A percentile compares a stretch with the other conserved stretches of the same genome.
Evolutionary conservation across 768 basidiomycete species (phyloP).

Genomic region (Psilocybe sp.): DNA sequence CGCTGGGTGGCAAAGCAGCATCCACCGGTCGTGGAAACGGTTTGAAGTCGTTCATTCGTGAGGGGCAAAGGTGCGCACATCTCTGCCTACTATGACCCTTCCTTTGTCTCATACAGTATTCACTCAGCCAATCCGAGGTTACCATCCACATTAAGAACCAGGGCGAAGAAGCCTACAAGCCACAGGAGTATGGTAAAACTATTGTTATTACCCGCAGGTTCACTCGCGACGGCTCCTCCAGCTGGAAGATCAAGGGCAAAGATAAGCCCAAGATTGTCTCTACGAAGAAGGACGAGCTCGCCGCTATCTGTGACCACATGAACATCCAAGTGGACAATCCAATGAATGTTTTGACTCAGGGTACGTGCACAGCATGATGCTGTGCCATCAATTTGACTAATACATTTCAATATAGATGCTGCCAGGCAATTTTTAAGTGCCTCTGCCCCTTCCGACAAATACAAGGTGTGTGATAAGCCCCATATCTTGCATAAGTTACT

Average conservation of each 20-base stretch:
- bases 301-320: slow-evolving; percentile 91
- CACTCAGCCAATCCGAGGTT: slow-evolving; percentile 63
- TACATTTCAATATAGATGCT: slow-evolving; percentile 38
- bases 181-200: slow-evolving; percentile 79
- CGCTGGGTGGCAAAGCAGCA: slow-evolving; percentile 90
- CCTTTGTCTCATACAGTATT: background rate
- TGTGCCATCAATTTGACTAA: background rate
- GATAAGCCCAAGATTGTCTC: slow-evolving; percentile 60
- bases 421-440: slow-evolving; percentile 84
- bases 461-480: slow-evolving; percentile 55
- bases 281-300: slow-evolving; percentile 79
- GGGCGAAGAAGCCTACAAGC: slow-evolving; percentile 86
- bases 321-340: slow-evolving; percentile 97
- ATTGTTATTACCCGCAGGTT: slow-evolving; percentile 85
- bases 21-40: slow-evolving; percentile 87
- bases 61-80: slow-evolving; percentile 63
- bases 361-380: slow-evolving; percentile 24
- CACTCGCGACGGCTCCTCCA: slow-evolving; percentile 67
- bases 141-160: slow-evolving; percentile 84
- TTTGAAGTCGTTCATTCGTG: slow-evolving; percentile 81
- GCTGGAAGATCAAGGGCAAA: slow-evolving; percentile 80
- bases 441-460: slow-evolving; percentile 80
- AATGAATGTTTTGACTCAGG: slow-evolving; percentile 91
- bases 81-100: background rate
- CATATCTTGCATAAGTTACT: background rate